Percentiles rank a stretch among this genome's conserved stretches.
These are phyloP conservation scores for Euptelea pleiosperma DNA, from an alignment of 164 flowering plant species.

Conservation along the genomic window DNA sequence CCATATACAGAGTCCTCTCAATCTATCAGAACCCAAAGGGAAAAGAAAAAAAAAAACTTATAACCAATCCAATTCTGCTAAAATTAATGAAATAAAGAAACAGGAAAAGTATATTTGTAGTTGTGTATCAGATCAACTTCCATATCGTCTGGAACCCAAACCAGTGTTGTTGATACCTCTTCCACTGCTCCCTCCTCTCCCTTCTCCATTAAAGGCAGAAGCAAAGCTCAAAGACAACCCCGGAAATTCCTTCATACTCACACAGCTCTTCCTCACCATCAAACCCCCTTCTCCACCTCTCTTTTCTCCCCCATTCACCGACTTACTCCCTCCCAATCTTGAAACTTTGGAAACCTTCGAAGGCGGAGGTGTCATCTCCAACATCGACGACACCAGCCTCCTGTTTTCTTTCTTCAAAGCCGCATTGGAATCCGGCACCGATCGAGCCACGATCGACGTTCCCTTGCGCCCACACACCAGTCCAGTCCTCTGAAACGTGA, in stretches of 20 bases:
- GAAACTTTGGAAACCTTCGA: constrained; percentile 20
- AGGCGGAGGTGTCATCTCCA: constrained; percentile 53
- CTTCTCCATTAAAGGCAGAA: constrained; percentile 46
- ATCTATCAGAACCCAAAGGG: too few relatives aligned
- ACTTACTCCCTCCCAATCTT: constrained; percentile 52
- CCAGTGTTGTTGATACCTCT: constrained; percentile 31
- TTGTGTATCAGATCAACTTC: too few relatives aligned
- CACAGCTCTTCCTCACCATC: constrained; percentile 62
- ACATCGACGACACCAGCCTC: constrained; percentile 39
- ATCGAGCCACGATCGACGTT: constrained; percentile 49
- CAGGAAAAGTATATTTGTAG: too few relatives aligned
- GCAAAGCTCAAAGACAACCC: constrained; percentile 46
- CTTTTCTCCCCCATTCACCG: constrained; percentile 58
- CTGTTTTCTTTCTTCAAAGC: constrained; percentile 69
- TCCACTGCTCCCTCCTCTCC: constrained; percentile 21
- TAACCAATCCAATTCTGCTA: too few relatives aligned
- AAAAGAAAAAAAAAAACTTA: too few relatives aligned
- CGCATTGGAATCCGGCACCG: constrained; percentile 75
- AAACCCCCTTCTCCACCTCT: constrained; percentile 23
- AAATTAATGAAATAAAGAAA: too few relatives aligned
- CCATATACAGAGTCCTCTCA: too few relatives aligned
- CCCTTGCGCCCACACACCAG: constrained; percentile 15
- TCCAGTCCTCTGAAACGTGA: constrained; percentile 33
- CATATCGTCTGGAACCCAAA: constrained; percentile 42
- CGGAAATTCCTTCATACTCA: constrained; percentile 54